Evolutionary conservation across 441 rosid genomes (phyloP).

Genomic region (Corymbia calophylla): DNA sequence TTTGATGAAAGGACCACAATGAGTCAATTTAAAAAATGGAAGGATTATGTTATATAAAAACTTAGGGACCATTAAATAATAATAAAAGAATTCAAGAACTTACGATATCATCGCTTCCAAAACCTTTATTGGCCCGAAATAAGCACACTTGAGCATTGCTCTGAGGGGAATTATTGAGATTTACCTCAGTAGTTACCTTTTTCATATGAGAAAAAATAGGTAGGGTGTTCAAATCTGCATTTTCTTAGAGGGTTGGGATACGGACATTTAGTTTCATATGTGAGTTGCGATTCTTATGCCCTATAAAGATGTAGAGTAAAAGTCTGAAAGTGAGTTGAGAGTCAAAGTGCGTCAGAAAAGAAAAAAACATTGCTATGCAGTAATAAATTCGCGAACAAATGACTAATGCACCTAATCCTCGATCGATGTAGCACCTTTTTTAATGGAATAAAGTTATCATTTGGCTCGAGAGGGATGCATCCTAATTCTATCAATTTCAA

Average conservation of each 20-base stretch:
- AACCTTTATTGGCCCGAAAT: not conserved
- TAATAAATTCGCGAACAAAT: not conserved
- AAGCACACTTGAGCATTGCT: not conserved
- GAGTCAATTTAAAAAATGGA: not conserved
- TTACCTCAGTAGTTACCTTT: no score
- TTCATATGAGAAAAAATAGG: no score
- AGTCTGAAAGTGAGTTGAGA: no score
- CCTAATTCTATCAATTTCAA: not conserved
- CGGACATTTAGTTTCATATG: no score
- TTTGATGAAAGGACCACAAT: not conserved
- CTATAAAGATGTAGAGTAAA: no score
- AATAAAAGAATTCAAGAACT: not conserved
- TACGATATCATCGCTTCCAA: not conserved
- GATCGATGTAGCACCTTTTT: not conserved
- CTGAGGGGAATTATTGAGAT: not conserved
- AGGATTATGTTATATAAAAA: not conserved
- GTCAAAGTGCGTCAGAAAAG: no score
- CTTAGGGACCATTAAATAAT: not conserved
- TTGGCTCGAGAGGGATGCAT: not conserved
- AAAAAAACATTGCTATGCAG: not conserved
- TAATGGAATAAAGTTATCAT: not conserved
- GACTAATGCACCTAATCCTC: not conserved
- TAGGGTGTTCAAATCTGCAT: no score
- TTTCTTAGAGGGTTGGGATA: no score
- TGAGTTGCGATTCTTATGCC: no score